Evolutionary conservation across 176 grass and related monocot species (phyloP), one percentile per base, ranked within the genome.

Genomic region (Puya raimondii): DNA sequence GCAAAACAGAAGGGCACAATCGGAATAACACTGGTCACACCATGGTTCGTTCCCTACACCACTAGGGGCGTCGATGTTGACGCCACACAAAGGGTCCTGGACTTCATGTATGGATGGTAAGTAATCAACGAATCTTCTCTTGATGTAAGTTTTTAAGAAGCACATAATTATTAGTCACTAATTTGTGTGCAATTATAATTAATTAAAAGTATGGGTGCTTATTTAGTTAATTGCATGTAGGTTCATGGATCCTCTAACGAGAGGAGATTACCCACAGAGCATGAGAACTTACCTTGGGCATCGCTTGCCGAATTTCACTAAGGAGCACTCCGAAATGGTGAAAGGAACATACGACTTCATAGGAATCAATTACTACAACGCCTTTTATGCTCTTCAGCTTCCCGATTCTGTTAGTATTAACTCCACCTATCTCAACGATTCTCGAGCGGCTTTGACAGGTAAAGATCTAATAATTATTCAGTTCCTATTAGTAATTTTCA

Each of bases 81-180:
- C 61, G 85, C 89, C 1, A 56, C 65, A 23, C 81, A 57, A 20
- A 81, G 80, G 1, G 76, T 77, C 18, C 42, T 83, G 33, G 80
- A 92, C 56, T 92, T 92, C 89, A 80, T 71, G 80, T 25, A 88
- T 71, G 89, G 89, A 73, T 92, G 89, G 89, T 92, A 71, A 65
- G 53, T 18, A 9, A 65, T 3, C 48, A 23, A 11, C 42, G 47
- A 26, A 26, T 26, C 25, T 26, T 26, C 1, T 26, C 25, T 26
- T 26, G 25, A 26, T 2, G 25, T 26, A 26, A 26, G 2, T 26
- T 26, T 26, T 26, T 2, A 26, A 26, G 1, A 26, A 2, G 1
- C 25, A 26, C 25, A 26, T 26, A 26, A 26, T 26, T 26, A 26
- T 26, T 26, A 26, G 1, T 2, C 1, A 42, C 48, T 64, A 9